Base-by-base conservation (phyloP, 225 moss, liverwort and hornwort genomes). In the Pseudoscleropodium purum region DNA sequence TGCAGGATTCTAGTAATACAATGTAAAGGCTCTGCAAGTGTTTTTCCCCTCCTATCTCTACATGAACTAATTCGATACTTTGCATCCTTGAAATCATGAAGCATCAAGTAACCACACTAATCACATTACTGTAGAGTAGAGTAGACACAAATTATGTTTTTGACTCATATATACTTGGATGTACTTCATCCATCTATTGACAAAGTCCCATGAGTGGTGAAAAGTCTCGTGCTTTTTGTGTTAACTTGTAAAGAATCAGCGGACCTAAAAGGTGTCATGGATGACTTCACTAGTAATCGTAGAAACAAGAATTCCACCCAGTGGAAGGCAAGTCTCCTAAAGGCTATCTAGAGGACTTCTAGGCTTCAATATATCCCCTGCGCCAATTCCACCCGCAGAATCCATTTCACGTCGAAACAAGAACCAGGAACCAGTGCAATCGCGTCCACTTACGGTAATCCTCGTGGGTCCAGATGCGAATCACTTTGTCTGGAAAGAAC, bases 251-350 rank as follows among this genome's bases (percentile, higher is more conserved):
- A 69, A 4, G 7, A n/a, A 7, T 23, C 4, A 37, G 3, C 0
- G 0, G 10, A 21, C 37, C 6, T 11, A 11, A 37, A 68, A 68
- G 4, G 6, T 68, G 3, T 2, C 0, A 37, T 37, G 67, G 36
- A 36, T 37, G 68, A 37, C n/a, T 37, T 68, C 21, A 20, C 20
- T 68, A 14, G 4, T 2, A 25, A 17, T 2, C 30, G 3, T 10
- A 45, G 1, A 45, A 45, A 18, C 5, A 74, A 47, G 11, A 74
- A 74, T 8, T 34, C 33, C 8, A 51, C 21, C 20, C 34, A 76
- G 21, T 11, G 76, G 4, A 31, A 11, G 12, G 47, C 75, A 75
- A 47, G 45, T 30, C 47, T 27, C 43, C 24, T 39, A 70, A 21
- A 70, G 15, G 7, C 73, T 72, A 23, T 57, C 9, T 19, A 26